phyloP scores from a whole-genome alignment of 495 filamentous ascomycete genomes.

The Podospora tetraspora region DNA sequence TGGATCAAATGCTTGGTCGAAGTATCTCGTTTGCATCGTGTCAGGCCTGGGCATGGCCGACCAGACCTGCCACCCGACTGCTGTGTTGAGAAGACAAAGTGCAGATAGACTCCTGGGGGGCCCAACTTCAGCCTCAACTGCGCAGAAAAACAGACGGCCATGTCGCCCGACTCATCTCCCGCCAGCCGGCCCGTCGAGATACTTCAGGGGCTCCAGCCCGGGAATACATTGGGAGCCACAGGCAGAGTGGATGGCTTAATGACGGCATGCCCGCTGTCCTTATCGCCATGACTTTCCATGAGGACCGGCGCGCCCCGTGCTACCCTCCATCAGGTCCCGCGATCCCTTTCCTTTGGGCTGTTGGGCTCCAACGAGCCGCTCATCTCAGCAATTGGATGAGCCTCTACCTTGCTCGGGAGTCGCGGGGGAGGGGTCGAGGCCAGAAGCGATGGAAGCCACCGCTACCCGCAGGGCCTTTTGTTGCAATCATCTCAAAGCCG shows the following conservation, averaged over 20 bases:
- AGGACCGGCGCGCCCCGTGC: neutral
- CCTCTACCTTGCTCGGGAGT: conserved; percentile 11
- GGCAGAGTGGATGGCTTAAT: neutral
- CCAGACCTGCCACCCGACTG: neutral
- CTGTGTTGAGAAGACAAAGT: neutral
- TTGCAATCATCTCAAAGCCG: neutral
- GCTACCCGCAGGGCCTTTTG: neutral
- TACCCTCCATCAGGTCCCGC: neutral
- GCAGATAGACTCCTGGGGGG: neutral
- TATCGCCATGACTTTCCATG: neutral
- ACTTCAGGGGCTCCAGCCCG: neutral
- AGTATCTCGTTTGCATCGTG: neutral
- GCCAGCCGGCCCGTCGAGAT: neutral
- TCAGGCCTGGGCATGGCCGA: neutral
- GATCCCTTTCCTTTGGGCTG: conserved; percentile 14
- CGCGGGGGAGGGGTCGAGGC: conserved; percentile 1
- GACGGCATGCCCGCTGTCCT: neutral
- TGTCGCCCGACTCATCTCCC: neutral
- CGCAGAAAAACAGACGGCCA: neutral
- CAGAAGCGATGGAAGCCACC: neutral
- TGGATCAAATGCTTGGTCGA: no score
- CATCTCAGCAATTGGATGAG: conserved; percentile 12
- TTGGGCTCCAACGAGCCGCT: conserved; percentile 14
- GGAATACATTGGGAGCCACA: neutral
- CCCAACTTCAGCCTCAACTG: neutral